Evolutionary conservation across 1,284 basidiomycete genomes (phyloP).

Genomic region (Sanghuangporus weigelae): DNA sequence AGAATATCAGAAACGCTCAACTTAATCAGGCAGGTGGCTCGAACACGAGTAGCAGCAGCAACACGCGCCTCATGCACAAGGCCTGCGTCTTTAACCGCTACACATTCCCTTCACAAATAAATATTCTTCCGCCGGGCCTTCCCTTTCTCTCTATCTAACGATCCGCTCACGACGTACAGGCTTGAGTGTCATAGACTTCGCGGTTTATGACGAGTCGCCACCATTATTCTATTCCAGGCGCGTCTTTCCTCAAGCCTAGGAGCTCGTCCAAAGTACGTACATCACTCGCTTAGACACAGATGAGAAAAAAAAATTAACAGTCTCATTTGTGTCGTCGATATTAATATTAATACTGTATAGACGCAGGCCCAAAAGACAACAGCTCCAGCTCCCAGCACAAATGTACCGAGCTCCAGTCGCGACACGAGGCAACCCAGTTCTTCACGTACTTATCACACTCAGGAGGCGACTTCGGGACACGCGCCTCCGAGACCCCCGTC

Average conservation of each 20-base stretch:
- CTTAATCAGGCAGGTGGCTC: not conserved
- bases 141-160: conserved; percentile 3
- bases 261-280: conserved; percentile 14
- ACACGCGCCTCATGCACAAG: conserved; percentile 9
- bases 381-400: not conserved
- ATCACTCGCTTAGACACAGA: not conserved
- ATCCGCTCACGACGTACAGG: not conserved
- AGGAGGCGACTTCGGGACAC: not conserved
- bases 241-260: conserved; percentile 14
- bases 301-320: not conserved
- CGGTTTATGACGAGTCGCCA: conserved; percentile 16
- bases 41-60: not conserved
- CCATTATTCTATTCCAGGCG: conserved; percentile 16
- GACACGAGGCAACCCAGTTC: conserved; percentile 15
- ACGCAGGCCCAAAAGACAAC: conserved; percentile 8
- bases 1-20: not conserved
- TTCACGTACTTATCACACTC: conserved; percentile 10
- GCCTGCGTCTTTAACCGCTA: not conserved
- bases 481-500: conserved; percentile 13
- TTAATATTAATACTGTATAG: not conserved
- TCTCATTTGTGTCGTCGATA: not conserved
- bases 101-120: conserved; percentile 3
- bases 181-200: not conserved
- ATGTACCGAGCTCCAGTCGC: conserved; percentile 9
- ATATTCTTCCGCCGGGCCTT: not conserved